Conservation (phyloP, 257 asterid species). For the Agastache rugosa region DNA sequence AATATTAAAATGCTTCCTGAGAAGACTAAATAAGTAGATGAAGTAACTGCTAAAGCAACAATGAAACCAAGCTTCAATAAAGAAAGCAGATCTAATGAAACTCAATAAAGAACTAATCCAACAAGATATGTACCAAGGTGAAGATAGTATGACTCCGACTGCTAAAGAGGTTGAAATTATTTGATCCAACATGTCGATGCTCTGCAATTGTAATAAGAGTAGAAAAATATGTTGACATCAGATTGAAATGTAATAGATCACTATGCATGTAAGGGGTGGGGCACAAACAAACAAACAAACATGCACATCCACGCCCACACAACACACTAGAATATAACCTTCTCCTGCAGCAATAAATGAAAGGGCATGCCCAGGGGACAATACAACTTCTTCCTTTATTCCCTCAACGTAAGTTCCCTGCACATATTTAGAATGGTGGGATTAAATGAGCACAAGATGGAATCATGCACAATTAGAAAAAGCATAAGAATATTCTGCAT, state of each 20-base stretch:
- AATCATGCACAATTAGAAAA: conserved; percentile 14
- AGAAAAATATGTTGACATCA: conserved; percentile 28
- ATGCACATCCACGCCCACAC: not conserved
- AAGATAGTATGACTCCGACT: conserved; percentile 99
- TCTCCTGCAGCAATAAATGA: conserved; percentile 92
- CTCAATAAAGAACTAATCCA: conserved; percentile 28
- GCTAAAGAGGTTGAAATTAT: conserved; percentile 92
- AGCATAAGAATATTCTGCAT: conserved; percentile 21
- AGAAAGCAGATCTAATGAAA: conserved; percentile 16
- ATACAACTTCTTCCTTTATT: conserved; percentile 90
- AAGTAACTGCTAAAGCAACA: conserved; percentile 2
- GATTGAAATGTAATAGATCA: conserved; percentile 19
- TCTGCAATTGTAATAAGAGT: conserved; percentile 54
- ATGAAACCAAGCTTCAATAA: conserved; percentile 24
- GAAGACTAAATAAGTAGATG: not conserved
- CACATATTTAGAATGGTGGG: conserved; percentile 31
- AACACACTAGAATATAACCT: conserved; percentile 44
- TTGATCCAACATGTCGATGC: conserved; percentile 98
- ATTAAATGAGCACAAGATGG: conserved; percentile 35
- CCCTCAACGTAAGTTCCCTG: conserved; percentile 99
- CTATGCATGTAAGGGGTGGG: conserved; percentile 15
- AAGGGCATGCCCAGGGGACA: conserved; percentile 92
- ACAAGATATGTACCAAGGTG: conserved; percentile 68
- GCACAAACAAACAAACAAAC: conserved; percentile 29
- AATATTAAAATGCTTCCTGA: conserved; percentile 9